phyloP scores from a whole-genome alignment of 2,329 filamentous ascomycete species.

The Claviceps pazoutovae region DNA sequence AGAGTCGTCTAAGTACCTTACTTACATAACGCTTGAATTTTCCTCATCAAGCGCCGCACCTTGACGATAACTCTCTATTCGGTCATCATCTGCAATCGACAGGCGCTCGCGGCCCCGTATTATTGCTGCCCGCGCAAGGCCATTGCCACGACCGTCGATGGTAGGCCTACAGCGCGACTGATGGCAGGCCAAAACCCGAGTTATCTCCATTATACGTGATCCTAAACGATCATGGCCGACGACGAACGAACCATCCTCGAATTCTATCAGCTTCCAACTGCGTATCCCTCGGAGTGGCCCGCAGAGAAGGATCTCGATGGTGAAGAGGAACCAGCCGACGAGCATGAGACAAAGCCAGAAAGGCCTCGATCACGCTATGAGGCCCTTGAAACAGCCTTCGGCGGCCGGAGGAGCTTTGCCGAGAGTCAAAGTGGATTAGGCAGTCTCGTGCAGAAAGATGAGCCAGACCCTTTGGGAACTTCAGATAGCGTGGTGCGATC shows the following conservation, averaged over 20 bases:
- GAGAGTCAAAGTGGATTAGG: conserved; percentile 36
- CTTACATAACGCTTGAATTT: not conserved
- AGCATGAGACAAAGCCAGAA: conserved; percentile 34
- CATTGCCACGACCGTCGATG: not conserved
- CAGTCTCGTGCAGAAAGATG: conserved; percentile 76
- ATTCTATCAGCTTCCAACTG: conserved; percentile 72
- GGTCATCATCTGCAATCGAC: not conserved
- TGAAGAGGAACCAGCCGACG: conserved; percentile 49
- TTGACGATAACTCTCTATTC: not conserved
- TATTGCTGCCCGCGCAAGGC: not conserved
- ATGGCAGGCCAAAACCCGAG: conserved; percentile 1
- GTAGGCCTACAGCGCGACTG: not conserved
- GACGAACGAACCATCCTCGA: conserved; percentile 66
- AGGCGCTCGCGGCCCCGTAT: not conserved
- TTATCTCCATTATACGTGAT: not conserved
- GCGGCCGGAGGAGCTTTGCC: conserved; percentile 45
- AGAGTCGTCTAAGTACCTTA: not conserved
- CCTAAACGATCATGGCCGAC: conserved; percentile 42
- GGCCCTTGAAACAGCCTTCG: conserved; percentile 62
- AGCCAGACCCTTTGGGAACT: conserved; percentile 81
- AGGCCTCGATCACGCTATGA: conserved; percentile 69
- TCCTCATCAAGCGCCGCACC: no score
- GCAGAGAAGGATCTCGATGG: conserved; percentile 60
- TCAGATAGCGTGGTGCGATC: conserved; percentile 75
- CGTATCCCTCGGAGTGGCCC: conserved; percentile 78